These are phyloP conservation scores for Abelmoschus esculentus DNA, from an alignment of 345 rosid species.

Conservation along the genomic window DNA sequence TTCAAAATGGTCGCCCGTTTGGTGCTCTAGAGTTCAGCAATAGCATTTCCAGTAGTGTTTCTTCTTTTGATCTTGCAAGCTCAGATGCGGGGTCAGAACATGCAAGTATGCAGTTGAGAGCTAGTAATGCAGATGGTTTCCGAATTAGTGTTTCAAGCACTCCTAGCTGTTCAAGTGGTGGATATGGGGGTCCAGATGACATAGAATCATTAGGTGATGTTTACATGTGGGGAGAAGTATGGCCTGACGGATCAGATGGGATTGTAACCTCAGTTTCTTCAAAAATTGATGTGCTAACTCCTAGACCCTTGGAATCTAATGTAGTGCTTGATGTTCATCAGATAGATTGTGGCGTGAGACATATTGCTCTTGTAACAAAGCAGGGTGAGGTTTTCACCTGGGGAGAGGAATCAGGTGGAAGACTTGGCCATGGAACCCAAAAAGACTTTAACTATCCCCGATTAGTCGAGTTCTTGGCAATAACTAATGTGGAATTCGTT, in stretches of 20 bases:
- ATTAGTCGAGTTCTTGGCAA: conserved; percentile 79
- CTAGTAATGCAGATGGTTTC: conserved; percentile 82
- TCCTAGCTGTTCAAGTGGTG: conserved; percentile 92
- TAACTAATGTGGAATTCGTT: conserved; percentile 61
- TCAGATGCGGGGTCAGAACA: conserved; percentile 82
- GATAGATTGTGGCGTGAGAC: conserved; percentile 82
- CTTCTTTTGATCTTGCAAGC: conserved; percentile 54
- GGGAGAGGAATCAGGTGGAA: conserved; percentile 98
- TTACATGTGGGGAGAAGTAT: conserved; percentile 92
- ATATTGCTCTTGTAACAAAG: conserved; percentile 82
- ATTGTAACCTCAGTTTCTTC: conserved; percentile 23
- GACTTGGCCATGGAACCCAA: conserved; percentile 88
- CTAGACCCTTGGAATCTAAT: conserved; percentile 76
- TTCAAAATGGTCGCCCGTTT: conserved; percentile 41
- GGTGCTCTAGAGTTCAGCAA: conserved; percentile 40
- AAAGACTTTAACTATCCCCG: conserved; percentile 57
- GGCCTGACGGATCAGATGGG: conserved; percentile 73
- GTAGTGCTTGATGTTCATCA: conserved; percentile 98
- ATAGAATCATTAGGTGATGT: conserved; percentile 95
- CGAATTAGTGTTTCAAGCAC: conserved; percentile 94
- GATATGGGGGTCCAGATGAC: conserved; percentile 91
- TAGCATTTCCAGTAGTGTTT: conserved; percentile 43
- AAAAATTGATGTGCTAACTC: conserved; percentile 59
- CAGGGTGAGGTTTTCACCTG: conserved; percentile 99
- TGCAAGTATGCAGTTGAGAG: conserved; percentile 84